Base-by-base conservation (phyloP, 306 rosid species). In the Mimosa pudica region DNA sequence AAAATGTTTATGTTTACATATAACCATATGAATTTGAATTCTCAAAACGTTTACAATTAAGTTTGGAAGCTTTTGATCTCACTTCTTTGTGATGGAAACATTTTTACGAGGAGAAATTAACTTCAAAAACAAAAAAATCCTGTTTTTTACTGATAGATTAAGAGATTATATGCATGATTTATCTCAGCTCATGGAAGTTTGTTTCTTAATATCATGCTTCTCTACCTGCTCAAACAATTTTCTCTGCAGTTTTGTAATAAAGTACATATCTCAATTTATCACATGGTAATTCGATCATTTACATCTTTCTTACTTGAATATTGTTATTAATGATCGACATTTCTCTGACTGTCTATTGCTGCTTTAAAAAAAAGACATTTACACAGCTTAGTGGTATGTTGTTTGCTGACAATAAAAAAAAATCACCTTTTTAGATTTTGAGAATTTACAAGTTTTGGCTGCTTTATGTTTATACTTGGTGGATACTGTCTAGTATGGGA, bases 391-490 rank as follows among this genome's bases (percentile, higher is more conserved):
- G 8, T 67, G 14, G 14, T 48, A 36, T 30, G 61, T 14, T 24
- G 41, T 17, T 68, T 14, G 13, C 33, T 62, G 55, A 45, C 32
- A 8, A 54, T 17, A 16, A 47, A n/a, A 44, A 44, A 68, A 42
- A n/a, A 0, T 45, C 24, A 44, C 10, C 45, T 20, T 69, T 18
- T 45, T 4, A 42, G 61, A 18, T 36, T 55, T 54, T 35, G 54
- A 35, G 35, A 16, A 74, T 9, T 38, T 13, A 69, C 18, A 18
- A 70, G 18, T 65, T 85, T 71, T 35, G 20, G 60, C 76, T 73
- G 72, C 9, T 66, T 45, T 30, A n/a, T 73, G 79, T 66, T 57
- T 64, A 60, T 82, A 64, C 73, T 38, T 49, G 30, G 30, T 24
- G 30, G 30, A 24, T 24, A 38, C 42, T 38, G 3, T 3, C 42